A percentile compares a stretch with the other conserved stretches of the same genome.
Evolutionary conservation across 2,329 filamentous ascomycete genomes (phyloP).

Genomic region (Aspergillus sojae): DNA sequence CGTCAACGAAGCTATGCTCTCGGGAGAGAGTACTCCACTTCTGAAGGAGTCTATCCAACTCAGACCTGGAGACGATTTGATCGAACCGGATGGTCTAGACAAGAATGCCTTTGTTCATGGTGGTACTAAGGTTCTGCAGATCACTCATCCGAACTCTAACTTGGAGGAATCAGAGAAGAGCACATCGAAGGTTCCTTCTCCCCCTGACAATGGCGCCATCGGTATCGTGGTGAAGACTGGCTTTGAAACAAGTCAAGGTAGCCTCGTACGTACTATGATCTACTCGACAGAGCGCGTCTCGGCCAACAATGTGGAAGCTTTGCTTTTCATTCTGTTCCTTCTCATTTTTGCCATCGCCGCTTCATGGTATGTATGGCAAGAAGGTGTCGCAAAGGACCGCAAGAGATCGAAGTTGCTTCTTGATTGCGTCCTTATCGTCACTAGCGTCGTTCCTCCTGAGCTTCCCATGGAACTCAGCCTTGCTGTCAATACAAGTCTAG

Average conservation of each 20-base stretch:
- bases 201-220: slow-evolving; percentile 91
- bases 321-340: slow-evolving; percentile 97
- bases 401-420: slow-evolving; percentile 97
- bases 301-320: slow-evolving; percentile 93
- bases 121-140: slow-evolving; percentile 94
- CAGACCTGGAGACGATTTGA: slow-evolving; percentile 74
- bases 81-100: slow-evolving; percentile 90
- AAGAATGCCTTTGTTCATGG: slow-evolving; percentile 97
- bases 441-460: slow-evolving; percentile 96
- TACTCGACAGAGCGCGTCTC: slow-evolving; percentile 98
- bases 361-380: slow-evolving; percentile 98
- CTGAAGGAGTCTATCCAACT: slow-evolving; percentile 95
- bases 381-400: slow-evolving; percentile 90
- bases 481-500: slow-evolving; percentile 95
- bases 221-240: slow-evolving; percentile 96
- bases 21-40: slow-evolving; percentile 93
- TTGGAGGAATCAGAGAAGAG: slow-evolving; percentile 66
- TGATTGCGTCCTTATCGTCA: slow-evolving; percentile 96
- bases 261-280: slow-evolving; percentile 97
- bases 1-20: slow-evolving; percentile 99
- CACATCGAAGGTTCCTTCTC: slow-evolving; percentile 74
- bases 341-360: slow-evolving; percentile 94
- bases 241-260: slow-evolving; percentile 97
- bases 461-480: slow-evolving; percentile 97
- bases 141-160: slow-evolving; percentile 81